Evolutionary conservation across 2,329 filamentous ascomycete species (phyloP).

Genomic region (Paramyrothecium sp.): DNA sequence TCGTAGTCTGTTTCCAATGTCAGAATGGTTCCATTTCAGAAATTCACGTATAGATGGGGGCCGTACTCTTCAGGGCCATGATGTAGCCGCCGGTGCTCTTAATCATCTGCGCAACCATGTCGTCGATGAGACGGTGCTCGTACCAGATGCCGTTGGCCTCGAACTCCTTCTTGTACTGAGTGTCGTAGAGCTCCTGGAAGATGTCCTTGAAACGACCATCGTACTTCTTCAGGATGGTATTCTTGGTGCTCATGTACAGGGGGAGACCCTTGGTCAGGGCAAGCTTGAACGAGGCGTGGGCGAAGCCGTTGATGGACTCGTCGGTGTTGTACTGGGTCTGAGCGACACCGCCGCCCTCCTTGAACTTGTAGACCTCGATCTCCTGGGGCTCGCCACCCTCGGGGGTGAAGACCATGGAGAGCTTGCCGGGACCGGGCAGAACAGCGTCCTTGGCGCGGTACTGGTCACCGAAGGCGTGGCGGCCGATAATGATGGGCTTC

Average conservation of each 20-base stretch:
- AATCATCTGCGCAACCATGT: slow-evolving; percentile 99
- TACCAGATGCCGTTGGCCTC: slow-evolving; percentile 96
- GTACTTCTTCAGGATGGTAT: slow-evolving; percentile 99
- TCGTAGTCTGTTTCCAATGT: slow-evolving; percentile 73
- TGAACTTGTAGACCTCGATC: slow-evolving; percentile 89
- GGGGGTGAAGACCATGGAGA: slow-evolving; percentile 94
- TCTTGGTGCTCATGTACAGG: slow-evolving; percentile 99
- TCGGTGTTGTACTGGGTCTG: slow-evolving; percentile 99
- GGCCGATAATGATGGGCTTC: slow-evolving; percentile 98
- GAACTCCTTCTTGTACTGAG: slow-evolving; percentile 81
- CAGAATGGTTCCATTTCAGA: neutral
- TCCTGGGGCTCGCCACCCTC: slow-evolving; percentile 77
- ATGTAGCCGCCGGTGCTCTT: slow-evolving; percentile 96
- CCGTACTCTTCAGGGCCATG: slow-evolving; percentile 95
- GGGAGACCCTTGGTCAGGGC: slow-evolving; percentile 83
- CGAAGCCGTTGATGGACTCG: slow-evolving; percentile 92
- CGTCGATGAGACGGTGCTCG: slow-evolving; percentile 97
- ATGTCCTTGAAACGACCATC: slow-evolving; percentile 99
- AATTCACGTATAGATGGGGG: neutral
- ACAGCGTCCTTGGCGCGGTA: slow-evolving; percentile 95
- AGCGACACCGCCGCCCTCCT: slow-evolving; percentile 79
- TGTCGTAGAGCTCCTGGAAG: slow-evolving; percentile 95
- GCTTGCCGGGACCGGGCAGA: slow-evolving; percentile 77
- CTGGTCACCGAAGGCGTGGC: slow-evolving; percentile 97
- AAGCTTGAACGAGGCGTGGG: slow-evolving; percentile 95